Evolutionary conservation across 1,139 yeast species (phyloP).

Genomic region (Taiozyma sp.): DNA sequence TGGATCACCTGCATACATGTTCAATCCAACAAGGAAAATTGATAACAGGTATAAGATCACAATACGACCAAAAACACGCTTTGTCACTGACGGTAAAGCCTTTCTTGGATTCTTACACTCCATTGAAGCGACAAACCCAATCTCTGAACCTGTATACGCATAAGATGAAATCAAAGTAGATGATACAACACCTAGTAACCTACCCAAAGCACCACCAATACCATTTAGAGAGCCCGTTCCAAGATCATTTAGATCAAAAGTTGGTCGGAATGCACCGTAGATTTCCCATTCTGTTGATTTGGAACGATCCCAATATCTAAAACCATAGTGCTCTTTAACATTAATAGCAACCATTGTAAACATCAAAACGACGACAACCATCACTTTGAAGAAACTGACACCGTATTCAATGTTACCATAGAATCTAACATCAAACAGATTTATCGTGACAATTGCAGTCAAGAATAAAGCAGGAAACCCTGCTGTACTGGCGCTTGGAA

Average conservation of each 20-base stretch:
- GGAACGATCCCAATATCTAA: conserved; percentile 56
- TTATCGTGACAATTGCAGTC: conserved; percentile 40
- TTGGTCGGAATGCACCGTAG: conserved; percentile 71
- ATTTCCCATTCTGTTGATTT: conserved; percentile 47
- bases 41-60: conserved; percentile 64
- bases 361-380: conserved; percentile 50
- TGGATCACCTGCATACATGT: conserved; percentile 74
- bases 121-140: conserved; percentile 81
- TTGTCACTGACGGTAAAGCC: conserved; percentile 75
- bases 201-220: conserved; percentile 59
- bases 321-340: conserved; percentile 53
- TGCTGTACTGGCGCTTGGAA: conserved; percentile 49
- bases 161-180: conserved; percentile 65
- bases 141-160: conserved; percentile 78
- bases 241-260: conserved; percentile 53
- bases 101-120: conserved; percentile 81
- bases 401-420: conserved; percentile 75
- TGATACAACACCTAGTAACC: conserved; percentile 58
- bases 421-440: conserved; percentile 62
- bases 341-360: conserved; percentile 63
- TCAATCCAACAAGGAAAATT: conserved; percentile 64
- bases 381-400: conserved; percentile 56
- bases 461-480: conserved; percentile 66
- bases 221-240: conserved; percentile 45
- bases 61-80: conserved; percentile 69